Percentiles rank a stretch among this genome's conserved stretches.
phyloP scores from a whole-genome alignment of 2,329 filamentous ascomycete species.

The Pseudocercospora pini-densiflorae region DNA sequence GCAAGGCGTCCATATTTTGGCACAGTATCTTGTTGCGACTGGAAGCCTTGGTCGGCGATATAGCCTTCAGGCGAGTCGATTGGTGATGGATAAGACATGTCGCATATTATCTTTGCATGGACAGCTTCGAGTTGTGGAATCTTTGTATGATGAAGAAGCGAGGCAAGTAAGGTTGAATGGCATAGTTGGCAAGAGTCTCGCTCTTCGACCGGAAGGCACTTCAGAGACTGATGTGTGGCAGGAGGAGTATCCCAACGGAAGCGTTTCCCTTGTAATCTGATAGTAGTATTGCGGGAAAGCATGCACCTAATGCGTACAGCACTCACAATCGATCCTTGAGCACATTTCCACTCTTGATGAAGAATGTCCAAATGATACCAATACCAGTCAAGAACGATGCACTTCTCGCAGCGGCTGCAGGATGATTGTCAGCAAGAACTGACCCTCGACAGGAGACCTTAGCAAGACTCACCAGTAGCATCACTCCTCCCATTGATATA shows the following conservation, averaged over 20 bases:
- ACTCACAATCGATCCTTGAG: conserved; percentile 22
- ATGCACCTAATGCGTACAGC: background rate
- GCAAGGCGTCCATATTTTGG: background rate
- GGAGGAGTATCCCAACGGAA: background rate
- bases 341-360: conserved; percentile 37
- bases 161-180: background rate
- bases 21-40: background rate
- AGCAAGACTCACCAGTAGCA: conserved; percentile 22
- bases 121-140: background rate
- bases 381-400: conserved; percentile 30
- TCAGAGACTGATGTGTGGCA: background rate
- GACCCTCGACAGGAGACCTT: background rate
- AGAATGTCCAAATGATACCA: conserved; percentile 33
- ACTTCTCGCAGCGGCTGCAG: conserved; percentile 16
- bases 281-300: background rate
- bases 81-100: background rate
- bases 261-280: background rate
- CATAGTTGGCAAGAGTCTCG: background rate
- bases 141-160: background rate
- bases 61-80: background rate
- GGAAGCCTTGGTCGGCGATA: background rate
- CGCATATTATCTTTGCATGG: background rate
- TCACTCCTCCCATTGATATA: conserved; percentile 37
- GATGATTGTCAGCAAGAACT: background rate
- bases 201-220: background rate